phyloP scores from a whole-genome alignment of 2,329 filamentous ascomycete species.

The Aspergillus sp. region DNA sequence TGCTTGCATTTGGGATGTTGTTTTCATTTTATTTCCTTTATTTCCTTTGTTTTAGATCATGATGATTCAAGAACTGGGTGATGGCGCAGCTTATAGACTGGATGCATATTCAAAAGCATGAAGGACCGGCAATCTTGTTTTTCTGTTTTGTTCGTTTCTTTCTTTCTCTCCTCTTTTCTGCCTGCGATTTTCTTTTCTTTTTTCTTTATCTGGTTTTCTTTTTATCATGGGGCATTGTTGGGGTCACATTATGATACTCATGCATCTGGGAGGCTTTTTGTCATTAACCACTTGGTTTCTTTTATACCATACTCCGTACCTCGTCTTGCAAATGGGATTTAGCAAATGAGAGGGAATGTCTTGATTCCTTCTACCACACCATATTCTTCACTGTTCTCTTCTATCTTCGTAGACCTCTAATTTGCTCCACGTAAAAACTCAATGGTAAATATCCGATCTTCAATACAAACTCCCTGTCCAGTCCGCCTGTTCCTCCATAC shows the following conservation, averaged over 20 bases:
- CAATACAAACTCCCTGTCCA: not conserved
- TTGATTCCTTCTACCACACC: too few relatives aligned
- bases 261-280: conserved; percentile 33
- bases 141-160: conserved; percentile 11
- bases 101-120: conserved; percentile 31
- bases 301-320: not conserved
- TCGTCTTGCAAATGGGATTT: not conserved
- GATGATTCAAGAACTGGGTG: conserved; percentile 17
- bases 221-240: conserved; percentile 23
- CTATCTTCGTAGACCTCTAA: too few relatives aligned
- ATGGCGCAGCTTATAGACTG: conserved; percentile 33
- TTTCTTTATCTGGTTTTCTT: conserved; percentile 3
- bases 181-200: conserved; percentile 3
- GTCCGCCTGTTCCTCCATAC: not conserved
- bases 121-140: conserved; percentile 14
- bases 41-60: conserved; percentile 16
- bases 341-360: too few relatives aligned
- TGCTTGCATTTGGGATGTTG: not conserved
- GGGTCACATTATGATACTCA: conserved; percentile 25
- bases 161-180: conserved; percentile 1
- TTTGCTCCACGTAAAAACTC: too few relatives aligned
- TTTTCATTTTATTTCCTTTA: conserved; percentile 3
- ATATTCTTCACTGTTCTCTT: too few relatives aligned
- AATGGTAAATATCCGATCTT: not conserved
- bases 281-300: not conserved